Conservation (phyloP, 345 rosid species). For the Salix caprea region DNA sequence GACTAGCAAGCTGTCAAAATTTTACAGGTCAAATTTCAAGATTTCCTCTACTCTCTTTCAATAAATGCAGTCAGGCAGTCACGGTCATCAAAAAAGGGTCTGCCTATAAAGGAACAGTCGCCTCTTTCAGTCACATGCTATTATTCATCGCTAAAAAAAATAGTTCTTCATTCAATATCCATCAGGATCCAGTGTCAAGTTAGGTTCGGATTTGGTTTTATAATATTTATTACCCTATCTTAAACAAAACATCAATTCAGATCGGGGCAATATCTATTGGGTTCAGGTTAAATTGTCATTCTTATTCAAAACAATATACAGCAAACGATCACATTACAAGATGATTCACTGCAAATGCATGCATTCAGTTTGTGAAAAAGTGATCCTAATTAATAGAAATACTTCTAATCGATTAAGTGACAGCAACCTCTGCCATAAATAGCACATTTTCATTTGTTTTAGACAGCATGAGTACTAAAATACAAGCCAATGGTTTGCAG, state of each 20-base stretch:
- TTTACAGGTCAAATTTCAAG: not conserved
- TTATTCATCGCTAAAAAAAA: no score
- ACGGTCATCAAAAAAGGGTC: not conserved
- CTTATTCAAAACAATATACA: not conserved
- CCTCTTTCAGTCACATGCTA: not conserved
- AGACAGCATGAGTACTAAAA: not conserved
- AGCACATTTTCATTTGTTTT: not conserved
- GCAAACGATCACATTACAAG: not conserved
- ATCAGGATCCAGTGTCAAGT: no score
- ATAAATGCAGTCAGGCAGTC: not conserved
- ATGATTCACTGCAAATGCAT: not conserved
- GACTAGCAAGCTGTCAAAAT: not conserved
- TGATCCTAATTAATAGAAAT: not conserved
- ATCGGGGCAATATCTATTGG: accelerated
- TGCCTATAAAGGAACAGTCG: not conserved
- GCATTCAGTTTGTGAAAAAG: not conserved
- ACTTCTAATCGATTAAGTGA: not conserved
- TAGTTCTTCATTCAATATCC: no score
- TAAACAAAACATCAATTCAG: no score
- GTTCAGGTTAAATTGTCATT: no score
- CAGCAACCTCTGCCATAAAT: not conserved
- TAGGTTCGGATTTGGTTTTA: no score
- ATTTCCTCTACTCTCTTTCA: not conserved
- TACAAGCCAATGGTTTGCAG: not conserved
- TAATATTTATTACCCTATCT: no score